Conservation (phyloP, 495 filamentous ascomycete genomes). For the Aspergillus baeticus region DNA sequence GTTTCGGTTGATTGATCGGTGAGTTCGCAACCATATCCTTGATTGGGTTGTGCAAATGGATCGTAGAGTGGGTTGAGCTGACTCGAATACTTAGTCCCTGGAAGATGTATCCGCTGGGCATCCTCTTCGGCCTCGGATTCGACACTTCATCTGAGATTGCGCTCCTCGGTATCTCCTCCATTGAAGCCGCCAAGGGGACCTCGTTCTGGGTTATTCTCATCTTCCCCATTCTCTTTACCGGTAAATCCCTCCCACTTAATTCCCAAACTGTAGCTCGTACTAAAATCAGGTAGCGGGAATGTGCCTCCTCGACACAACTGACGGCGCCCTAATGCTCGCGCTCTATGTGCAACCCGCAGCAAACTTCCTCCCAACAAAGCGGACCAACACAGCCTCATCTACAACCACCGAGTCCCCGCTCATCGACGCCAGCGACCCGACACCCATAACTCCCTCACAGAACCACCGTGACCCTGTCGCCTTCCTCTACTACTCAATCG, state of each 20-base stretch:
- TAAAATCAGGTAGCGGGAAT: conserved; percentile 61
- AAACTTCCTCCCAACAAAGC: conserved; percentile 43
- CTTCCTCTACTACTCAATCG: conserved; percentile 91
- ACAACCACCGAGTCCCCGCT: conserved; percentile 15
- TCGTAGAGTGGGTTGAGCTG: neutral
- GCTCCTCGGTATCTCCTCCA: conserved; percentile 81
- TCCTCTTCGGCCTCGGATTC: conserved; percentile 92
- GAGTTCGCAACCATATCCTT: too few relatives aligned
- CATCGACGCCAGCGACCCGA: conserved; percentile 16
- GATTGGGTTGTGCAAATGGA: too few relatives aligned
- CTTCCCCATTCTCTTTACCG: conserved; percentile 87
- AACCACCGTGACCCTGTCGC: conserved; percentile 72
- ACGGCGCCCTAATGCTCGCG: conserved; percentile 93
- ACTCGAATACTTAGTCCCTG: conserved; percentile 56
- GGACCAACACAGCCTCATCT: conserved; percentile 10
- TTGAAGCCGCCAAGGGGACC: conserved; percentile 81
- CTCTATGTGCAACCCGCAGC: conserved; percentile 70
- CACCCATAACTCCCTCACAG: conserved; percentile 23
- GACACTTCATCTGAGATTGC: conserved; percentile 96
- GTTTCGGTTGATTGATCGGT: conserved; percentile 80
- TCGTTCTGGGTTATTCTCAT: conserved; percentile 93
- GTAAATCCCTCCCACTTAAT: conserved; percentile 49
- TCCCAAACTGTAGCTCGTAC: neutral
- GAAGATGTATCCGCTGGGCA: conserved; percentile 94
- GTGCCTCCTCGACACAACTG: conserved; percentile 86